Base-by-base conservation (phyloP, 768 basidiomycete species). In the Leccinum incarnatum region DNA sequence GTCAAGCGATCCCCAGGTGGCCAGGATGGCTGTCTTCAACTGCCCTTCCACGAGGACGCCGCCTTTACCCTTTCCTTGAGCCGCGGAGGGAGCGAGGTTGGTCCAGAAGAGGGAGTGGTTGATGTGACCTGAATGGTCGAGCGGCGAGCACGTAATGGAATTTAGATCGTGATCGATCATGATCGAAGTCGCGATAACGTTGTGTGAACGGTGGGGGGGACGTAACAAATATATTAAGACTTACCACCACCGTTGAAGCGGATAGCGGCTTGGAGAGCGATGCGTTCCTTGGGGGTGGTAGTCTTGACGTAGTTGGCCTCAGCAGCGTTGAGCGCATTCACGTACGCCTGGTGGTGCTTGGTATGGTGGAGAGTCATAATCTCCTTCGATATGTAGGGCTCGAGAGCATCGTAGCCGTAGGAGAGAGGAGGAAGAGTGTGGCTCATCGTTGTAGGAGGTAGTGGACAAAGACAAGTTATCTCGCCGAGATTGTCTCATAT, bases 101-200 rank as follows among this genome's bases (percentile, higher is more conserved):
- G 84, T 89, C 95, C 95, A 97, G 83, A 98, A 98, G 59, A 95
- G 85, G 54, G 93, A 90, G 79, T 94, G 93, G 78, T 95, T 94
- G 81, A 95, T 91, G 77, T 92, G 94, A 10, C 90, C 88, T 89
- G 45, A 19, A 42, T 40, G 9, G 55, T 21, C 5, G 23, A 25
- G 5, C 15, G 25, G 25, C 25, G 25, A 25, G 25, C n/a, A 45
- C n/a, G 45, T 46, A 11, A 21, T 46, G 12, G 32, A 34, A 34
- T 34, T 34, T n/a, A 21, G 45, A 23, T 46, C 45, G 14, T 40
- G 21, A 47, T 12, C 46, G 46, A 25, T 23, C 46, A 14, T 42
- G 59, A 68, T 65, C 34, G 37, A 48, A 58, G 60, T 50, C 37
- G 52, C 50, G 62, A 65, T 61, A 58, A 54, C 46, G 46, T 21